These are phyloP conservation scores for Candida succiphila DNA, from an alignment of 805 yeast species.

Conservation along the genomic window DNA sequence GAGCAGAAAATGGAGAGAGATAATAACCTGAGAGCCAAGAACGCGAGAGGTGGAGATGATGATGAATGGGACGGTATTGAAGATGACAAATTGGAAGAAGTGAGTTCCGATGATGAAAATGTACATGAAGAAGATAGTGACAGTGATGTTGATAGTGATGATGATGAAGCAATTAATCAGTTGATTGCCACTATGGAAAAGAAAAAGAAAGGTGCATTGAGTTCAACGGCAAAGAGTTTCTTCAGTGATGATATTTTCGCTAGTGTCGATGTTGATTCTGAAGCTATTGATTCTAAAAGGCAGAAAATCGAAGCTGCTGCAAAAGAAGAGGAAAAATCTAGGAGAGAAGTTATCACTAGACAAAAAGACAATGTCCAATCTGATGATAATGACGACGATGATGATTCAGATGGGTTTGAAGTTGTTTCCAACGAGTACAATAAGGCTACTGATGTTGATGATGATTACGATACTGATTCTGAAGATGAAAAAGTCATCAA, in stretches of 20 bases:
- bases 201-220: slow-evolving; percentile 30
- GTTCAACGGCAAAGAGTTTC: slow-evolving; percentile 30
- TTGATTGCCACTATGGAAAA: slow-evolving; percentile 43
- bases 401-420: slow-evolving; percentile 28
- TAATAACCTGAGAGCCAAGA: slow-evolving; percentile 59
- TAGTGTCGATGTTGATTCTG: slow-evolving; percentile 26
- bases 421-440: slow-evolving; percentile 33
- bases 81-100: slow-evolving; percentile 25
- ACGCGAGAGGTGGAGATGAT: slow-evolving; percentile 64
- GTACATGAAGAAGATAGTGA: slow-evolving; percentile 37
- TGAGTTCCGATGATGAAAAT: slow-evolving; percentile 15
- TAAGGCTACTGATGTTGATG: slow-evolving; percentile 25
- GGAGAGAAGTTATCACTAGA: neutral
- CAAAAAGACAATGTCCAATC: slow-evolving; percentile 6
- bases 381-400: slow-evolving; percentile 12
- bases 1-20: slow-evolving; percentile 57
- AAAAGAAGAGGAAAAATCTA: slow-evolving; percentile 10
- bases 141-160: slow-evolving; percentile 43
- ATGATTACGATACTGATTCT: slow-evolving; percentile 35
- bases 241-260: slow-evolving; percentile 47
- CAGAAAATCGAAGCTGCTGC: neutral
- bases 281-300: slow-evolving; percentile 6
- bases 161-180: slow-evolving; percentile 57
- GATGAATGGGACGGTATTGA: slow-evolving; percentile 80
- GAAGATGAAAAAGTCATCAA: slow-evolving; percentile 41